These are phyloP conservation scores for Byssochlamys sp. DNA, from an alignment of 2,329 filamentous ascomycete species.

Conservation along the genomic window DNA sequence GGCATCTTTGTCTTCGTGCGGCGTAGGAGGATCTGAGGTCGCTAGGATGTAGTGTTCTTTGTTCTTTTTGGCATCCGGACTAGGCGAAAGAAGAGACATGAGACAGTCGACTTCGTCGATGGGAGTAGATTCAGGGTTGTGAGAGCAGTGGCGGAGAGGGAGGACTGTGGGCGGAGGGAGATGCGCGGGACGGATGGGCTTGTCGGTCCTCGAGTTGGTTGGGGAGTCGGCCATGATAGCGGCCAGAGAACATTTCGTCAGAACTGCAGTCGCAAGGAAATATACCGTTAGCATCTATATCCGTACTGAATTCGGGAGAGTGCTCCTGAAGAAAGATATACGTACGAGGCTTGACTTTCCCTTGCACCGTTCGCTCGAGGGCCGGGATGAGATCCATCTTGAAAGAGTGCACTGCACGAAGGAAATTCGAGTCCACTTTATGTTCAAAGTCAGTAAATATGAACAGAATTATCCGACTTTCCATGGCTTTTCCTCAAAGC, in stretches of 20 bases:
- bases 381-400: constrained; percentile 79
- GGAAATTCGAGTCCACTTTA: constrained; percentile 70
- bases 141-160: constrained; percentile 39
- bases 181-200: constrained; percentile 31
- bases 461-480: constrained; percentile 2
- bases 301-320: background rate
- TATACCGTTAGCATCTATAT: constrained; percentile 4
- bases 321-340: constrained; percentile 8
- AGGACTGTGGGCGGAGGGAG: constrained; percentile 37
- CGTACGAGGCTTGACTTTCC: constrained; percentile 70
- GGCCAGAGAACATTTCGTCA: constrained; percentile 57
- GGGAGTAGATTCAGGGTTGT: constrained; percentile 32
- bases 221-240: constrained; percentile 33
- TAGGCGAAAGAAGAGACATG: constrained; percentile 35
- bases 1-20: constrained; percentile 13
- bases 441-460: constrained; percentile 9
- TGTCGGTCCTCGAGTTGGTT: constrained; percentile 29
- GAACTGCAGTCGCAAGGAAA: constrained; percentile 47
- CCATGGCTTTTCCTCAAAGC: background rate
- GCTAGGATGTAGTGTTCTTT: constrained; percentile 42
- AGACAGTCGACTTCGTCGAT: constrained; percentile 38
- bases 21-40: constrained; percentile 28
- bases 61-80: constrained; percentile 31
- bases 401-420: constrained; percentile 69
- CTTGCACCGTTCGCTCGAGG: constrained; percentile 74